These are phyloP conservation scores for Dictyostelium discoideum DNA, from an alignment of 78 protist genomes.

Conservation along the genomic window DNA sequence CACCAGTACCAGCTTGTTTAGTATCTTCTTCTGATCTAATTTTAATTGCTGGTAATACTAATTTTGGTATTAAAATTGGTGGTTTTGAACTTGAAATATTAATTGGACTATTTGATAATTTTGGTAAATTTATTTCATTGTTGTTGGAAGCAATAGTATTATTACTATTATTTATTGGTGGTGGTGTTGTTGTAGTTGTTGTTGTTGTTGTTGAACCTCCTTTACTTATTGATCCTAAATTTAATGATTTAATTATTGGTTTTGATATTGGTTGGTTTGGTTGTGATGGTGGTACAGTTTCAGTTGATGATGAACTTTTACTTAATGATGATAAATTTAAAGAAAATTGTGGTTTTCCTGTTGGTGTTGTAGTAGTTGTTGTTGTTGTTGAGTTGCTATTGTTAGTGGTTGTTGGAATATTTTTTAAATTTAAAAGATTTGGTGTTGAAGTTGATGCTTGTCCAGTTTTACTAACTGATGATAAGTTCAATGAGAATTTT, in stretches of 20 bases:
- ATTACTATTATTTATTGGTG: background rate
- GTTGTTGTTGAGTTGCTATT: background rate
- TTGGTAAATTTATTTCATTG: background rate
- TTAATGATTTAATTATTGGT: background rate
- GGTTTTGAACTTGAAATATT: background rate
- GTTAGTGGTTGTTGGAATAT: background rate
- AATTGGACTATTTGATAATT: background rate
- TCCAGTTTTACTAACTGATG: background rate
- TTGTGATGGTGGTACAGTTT: background rate
- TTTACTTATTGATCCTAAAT: background rate
- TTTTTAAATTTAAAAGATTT: background rate
- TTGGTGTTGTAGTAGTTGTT: background rate
- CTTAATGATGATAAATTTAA: slow-evolving; percentile 24
- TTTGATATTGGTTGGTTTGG: background rate
- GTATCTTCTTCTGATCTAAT: slow-evolving; percentile 19
- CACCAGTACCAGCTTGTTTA: background rate
- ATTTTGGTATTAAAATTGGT: slow-evolving; percentile 33
- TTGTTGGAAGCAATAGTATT: too few relatives aligned
- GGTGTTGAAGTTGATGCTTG: background rate
- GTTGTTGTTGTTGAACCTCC: background rate
- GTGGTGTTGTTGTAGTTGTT: background rate
- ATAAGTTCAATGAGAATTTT: background rate
- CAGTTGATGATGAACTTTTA: background rate
- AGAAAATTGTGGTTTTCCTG: background rate
- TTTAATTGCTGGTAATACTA: slow-evolving; percentile 47